Percentiles rank a stretch among this genome's conserved stretches.
Evolutionary conservation across 2,329 filamentous ascomycete genomes (phyloP).

Genomic region (Venturia asperata): DNA sequence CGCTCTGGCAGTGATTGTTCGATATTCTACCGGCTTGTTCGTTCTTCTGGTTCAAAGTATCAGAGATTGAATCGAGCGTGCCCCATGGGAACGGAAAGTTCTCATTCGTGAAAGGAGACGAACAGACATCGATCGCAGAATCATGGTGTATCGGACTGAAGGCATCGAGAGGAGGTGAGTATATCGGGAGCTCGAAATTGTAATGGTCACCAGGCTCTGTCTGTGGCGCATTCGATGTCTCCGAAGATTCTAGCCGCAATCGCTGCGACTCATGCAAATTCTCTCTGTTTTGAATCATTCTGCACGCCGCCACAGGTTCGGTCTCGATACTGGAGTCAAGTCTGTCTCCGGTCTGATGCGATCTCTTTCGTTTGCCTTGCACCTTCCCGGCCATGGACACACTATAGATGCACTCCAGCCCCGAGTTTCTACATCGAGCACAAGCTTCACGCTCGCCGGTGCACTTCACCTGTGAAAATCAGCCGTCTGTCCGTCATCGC

Average conservation of each 20-base stretch:
- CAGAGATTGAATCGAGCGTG: too few relatives aligned
- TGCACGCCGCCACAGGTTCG: background rate
- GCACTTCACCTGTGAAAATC: background rate
- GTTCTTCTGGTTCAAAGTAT: background rate
- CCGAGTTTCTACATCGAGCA: background rate
- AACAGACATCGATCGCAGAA: too few relatives aligned
- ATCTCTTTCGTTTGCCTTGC: background rate
- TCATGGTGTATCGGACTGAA: too few relatives aligned
- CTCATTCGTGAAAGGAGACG: too few relatives aligned
- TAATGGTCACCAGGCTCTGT: too few relatives aligned
- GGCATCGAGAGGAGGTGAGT: too few relatives aligned
- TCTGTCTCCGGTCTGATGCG: background rate
- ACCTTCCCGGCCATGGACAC: background rate
- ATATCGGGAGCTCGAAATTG: too few relatives aligned
- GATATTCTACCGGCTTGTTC: background rate
- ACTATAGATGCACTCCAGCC: background rate
- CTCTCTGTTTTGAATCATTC: background rate
- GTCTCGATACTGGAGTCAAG: background rate
- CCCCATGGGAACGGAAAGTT: too few relatives aligned
- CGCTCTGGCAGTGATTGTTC: background rate
- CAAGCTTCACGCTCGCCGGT: background rate
- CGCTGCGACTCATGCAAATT: too few relatives aligned
- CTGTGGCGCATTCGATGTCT: too few relatives aligned
- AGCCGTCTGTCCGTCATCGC: background rate
- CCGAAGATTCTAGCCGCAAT: too few relatives aligned